Percentiles rank a stretch among this genome's conserved stretches.
phyloP scores from a whole-genome alignment of 192 early-diverging fungal species.

The Rhizophlyctis rosea region DNA sequence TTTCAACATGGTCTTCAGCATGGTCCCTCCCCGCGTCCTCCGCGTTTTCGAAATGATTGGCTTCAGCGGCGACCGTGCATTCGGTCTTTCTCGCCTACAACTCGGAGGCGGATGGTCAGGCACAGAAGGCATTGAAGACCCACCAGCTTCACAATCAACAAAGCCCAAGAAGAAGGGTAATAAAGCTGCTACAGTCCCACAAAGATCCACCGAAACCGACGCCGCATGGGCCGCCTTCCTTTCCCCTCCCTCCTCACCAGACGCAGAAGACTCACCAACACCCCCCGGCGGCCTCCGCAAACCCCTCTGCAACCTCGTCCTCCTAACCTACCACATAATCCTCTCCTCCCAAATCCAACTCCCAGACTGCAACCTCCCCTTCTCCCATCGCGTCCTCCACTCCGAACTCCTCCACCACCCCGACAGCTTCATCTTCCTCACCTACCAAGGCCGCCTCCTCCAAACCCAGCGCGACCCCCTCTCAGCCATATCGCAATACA shows the following conservation, averaged over 20 bases:
- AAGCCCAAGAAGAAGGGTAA: conserved; percentile 15
- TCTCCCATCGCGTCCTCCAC: conserved; percentile 58
- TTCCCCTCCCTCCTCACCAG: conserved; percentile 14
- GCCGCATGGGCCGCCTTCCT: conserved; percentile 25
- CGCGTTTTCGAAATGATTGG: conserved; percentile 81
- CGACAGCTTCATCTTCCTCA: conserved; percentile 68
- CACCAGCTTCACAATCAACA: not conserved
- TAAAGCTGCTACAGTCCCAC: conserved; percentile 12
- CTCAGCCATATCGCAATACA: conserved; percentile 62
- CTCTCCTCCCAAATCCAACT: conserved; percentile 67
- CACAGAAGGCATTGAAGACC: not conserved
- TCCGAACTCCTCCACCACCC: conserved; percentile 58
- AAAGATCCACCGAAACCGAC: conserved; percentile 28
- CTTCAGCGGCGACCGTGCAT: conserved; percentile 71
- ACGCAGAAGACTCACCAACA: conserved; percentile 20
- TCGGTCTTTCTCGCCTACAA: conserved; percentile 69
- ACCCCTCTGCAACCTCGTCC: conserved; percentile 71
- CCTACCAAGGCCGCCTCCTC: conserved; percentile 63
- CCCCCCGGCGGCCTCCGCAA: conserved; percentile 62
- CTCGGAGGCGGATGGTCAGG: conserved; percentile 68
- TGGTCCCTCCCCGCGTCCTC: conserved; percentile 68
- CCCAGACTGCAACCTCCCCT: conserved; percentile 61
- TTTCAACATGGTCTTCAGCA: conserved; percentile 76
- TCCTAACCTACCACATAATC: conserved; percentile 74
- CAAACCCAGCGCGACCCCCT: conserved; percentile 54